phyloP scores from a whole-genome alignment of 2,329 filamentous ascomycete species.

The Epichloe gansuensis region DNA sequence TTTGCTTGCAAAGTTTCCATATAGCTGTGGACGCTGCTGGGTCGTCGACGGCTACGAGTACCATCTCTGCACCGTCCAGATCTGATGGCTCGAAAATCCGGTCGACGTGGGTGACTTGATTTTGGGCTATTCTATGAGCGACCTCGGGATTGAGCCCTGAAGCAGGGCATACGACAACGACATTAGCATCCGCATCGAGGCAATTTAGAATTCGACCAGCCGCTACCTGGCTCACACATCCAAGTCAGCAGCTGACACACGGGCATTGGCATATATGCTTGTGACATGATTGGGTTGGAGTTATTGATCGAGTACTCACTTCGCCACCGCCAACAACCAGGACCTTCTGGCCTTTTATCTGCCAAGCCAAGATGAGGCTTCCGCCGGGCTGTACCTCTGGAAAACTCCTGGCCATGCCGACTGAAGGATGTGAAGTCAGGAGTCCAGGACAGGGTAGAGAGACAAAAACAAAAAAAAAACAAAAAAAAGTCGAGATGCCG shows the following conservation, averaged over 20 bases:
- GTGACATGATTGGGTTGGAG: slow-evolving; percentile 7
- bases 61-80: slow-evolving; percentile 73
- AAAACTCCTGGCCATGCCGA: slow-evolving; percentile 40
- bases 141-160: slow-evolving; percentile 82
- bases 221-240: slow-evolving; percentile 55
- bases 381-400: slow-evolving; percentile 80
- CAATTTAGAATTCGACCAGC: slow-evolving; percentile 88
- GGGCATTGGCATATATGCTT: no score
- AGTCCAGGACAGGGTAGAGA: no score
- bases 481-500: background rate
- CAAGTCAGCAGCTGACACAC: slow-evolving; percentile 6
- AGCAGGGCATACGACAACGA: slow-evolving; percentile 72
- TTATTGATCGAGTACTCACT: slow-evolving; percentile 36
- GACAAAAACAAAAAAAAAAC: no score
- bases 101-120: slow-evolving; percentile 69
- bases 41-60: slow-evolving; percentile 87
- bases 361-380: slow-evolving; percentile 91
- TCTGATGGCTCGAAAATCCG: slow-evolving; percentile 79
- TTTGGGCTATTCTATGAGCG: slow-evolving; percentile 61
- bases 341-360: slow-evolving; percentile 77
- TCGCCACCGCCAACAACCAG: slow-evolving; percentile 94
- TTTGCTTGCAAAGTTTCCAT: slow-evolving; percentile 86
- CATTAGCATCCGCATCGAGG: slow-evolving; percentile 85
- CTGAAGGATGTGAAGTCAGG: slow-evolving; percentile 2
- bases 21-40: slow-evolving; percentile 79